Evolutionary conservation across 208 protist species (phyloP).

Genomic region (Jaenimonas drosophilae): DNA sequence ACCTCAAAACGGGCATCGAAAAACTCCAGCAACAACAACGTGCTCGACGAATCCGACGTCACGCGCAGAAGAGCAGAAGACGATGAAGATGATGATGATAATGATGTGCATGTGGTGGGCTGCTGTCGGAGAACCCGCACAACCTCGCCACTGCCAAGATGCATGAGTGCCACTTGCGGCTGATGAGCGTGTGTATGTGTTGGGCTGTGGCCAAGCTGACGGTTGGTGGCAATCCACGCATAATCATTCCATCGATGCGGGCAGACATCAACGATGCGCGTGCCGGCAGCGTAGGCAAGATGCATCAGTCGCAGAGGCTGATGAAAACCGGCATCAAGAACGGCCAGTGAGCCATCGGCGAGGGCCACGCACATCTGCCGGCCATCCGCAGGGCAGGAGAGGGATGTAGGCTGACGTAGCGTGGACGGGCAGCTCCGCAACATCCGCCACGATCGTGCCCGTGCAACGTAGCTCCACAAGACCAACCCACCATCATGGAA

Average conservation of each 20-base stretch:
- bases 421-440: constrained; percentile 31
- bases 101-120: constrained; percentile 48
- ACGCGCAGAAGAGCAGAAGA: too few species aligned
- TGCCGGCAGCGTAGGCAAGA: constrained; percentile 63
- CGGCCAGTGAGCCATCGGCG: constrained; percentile 54
- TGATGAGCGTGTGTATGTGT: constrained; percentile 21
- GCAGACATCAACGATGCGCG: constrained; percentile 55
- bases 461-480: constrained; percentile 47
- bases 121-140: constrained; percentile 46
- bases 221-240: constrained; percentile 72
- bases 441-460: constrained; percentile 38
- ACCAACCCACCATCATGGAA: constrained; percentile 68
- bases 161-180: constrained; percentile 72
- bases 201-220: too few species aligned
- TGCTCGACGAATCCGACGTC: constrained; percentile 28
- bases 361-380: constrained; percentile 44
- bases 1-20: constrained; percentile 77
- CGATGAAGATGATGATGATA: constrained; percentile 44
- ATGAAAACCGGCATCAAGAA: constrained; percentile 50
- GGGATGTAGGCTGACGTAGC: constrained; percentile 24
- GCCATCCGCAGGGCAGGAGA: constrained; percentile 25
- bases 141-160: constrained; percentile 61
- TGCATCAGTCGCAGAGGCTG: constrained; percentile 47
- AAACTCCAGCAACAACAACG: constrained; percentile 60
- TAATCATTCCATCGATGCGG: constrained; percentile 45